A percentile compares a stretch with the other conserved stretches of the same genome.
These are phyloP conservation scores for Paxillus involutus DNA, from an alignment of 768 basidiomycete species.

Conservation along the genomic window DNA sequence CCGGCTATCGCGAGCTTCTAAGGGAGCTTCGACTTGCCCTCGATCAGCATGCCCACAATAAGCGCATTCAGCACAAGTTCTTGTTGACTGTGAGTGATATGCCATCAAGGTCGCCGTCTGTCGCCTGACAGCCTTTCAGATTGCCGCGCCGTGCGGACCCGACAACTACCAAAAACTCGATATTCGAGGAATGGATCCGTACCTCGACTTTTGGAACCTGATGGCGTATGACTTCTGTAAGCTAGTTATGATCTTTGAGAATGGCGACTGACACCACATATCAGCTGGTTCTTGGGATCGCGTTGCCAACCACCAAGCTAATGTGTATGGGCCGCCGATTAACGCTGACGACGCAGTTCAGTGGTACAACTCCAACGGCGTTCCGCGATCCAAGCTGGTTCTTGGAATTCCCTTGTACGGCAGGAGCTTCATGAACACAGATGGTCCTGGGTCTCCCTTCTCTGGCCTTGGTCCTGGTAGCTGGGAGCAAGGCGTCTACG, in stretches of 20 bases:
- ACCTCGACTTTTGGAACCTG: conserved; percentile 95
- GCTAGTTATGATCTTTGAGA: conserved; percentile 19
- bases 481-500: conserved; percentile 92
- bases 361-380: conserved; percentile 71
- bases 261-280: conserved; percentile 8
- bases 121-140: conserved; percentile 40
- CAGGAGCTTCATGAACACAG: conserved; percentile 82
- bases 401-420: conserved; percentile 94
- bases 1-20: conserved; percentile 81
- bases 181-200: conserved; percentile 81
- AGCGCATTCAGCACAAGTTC: conserved; percentile 61
- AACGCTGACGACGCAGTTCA: conserved; percentile 63
- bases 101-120: neutral
- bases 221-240: conserved; percentile 90
- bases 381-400: conserved; percentile 77
- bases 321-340: conserved; percentile 67
- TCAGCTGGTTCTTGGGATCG: conserved; percentile 77
- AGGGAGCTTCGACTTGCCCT: conserved; percentile 71
- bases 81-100: conserved; percentile 63
- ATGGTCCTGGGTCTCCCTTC: conserved; percentile 79
- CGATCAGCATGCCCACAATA: conserved; percentile 70
- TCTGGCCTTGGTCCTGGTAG: conserved; percentile 82
- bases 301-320: conserved; percentile 82
- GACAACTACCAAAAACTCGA: conserved; percentile 81
- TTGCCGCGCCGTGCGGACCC: conserved; percentile 91